Conservation (phyloP, 108 stramenopile species). For the Cyclotella sp. region DNA sequence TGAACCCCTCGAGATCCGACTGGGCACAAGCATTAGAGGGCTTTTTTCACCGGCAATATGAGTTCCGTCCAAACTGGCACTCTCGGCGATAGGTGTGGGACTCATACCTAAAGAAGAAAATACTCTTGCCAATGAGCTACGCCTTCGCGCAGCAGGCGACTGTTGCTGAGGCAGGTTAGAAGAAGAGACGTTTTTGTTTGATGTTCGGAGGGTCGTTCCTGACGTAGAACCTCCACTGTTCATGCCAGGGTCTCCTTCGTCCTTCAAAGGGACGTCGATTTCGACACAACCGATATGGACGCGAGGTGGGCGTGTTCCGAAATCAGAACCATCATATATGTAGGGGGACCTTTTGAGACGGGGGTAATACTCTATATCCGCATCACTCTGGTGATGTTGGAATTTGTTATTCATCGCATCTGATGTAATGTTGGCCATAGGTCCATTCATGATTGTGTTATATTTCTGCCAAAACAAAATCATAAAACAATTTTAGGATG, state of each 20-base stretch:
- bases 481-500: no score
- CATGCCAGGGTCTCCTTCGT: slow-evolving; percentile 16
- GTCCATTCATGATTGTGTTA: not conserved
- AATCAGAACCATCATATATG: slow-evolving; percentile 42
- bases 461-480: no score
- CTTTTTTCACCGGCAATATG: not conserved
- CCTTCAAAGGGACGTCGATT: not conserved
- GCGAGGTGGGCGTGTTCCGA: slow-evolving; percentile 12
- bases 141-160: slow-evolving; percentile 5
- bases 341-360: slow-evolving; percentile 52
- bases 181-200: not conserved
- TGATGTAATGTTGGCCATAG: not conserved
- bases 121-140: slow-evolving; percentile 40
- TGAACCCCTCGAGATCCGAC: slow-evolving; percentile 29
- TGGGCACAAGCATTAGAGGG: slow-evolving; percentile 21
- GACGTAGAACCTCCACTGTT: not conserved
- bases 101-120: slow-evolving; percentile 50
- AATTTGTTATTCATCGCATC: no score
- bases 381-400: not conserved
- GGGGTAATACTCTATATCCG: slow-evolving; percentile 49
- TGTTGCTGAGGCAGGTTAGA: slow-evolving; percentile 15
- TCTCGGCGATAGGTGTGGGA: slow-evolving; percentile 2
- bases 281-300: not conserved
- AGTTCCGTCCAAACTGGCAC: not conserved
- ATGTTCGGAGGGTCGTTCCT: not conserved